Conservation (phyloP, 2,329 filamentous ascomycete genomes). For the Xylariomycetidae sp. region DNA sequence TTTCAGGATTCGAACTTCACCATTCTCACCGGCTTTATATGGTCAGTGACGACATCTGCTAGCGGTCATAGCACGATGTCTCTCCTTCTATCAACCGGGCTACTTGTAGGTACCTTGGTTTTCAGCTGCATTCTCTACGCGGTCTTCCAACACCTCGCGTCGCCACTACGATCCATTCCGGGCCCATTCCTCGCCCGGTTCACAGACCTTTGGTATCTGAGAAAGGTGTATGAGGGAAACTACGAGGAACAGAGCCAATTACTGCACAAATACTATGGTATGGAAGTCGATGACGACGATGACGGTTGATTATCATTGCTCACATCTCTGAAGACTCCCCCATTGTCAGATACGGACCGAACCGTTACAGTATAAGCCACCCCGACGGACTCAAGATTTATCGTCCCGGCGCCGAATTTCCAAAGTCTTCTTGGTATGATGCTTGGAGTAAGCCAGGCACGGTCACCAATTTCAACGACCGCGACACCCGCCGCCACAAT, state of each 20-base stretch:
- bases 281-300: constrained; percentile 21
- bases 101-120: not conserved
- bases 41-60: not conserved
- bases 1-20: not conserved
- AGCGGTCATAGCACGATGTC: not conserved
- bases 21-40: not conserved
- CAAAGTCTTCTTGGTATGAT: constrained; percentile 30
- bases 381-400: constrained; percentile 38
- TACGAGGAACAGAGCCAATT: constrained; percentile 24
- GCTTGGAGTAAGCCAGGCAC: constrained; percentile 16
- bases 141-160: constrained; percentile 4
- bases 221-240: constrained; percentile 16
- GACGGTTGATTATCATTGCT: not conserved
- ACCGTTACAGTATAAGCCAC: constrained; percentile 42
- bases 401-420: constrained; percentile 29
- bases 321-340: constrained; percentile 19
- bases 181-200: constrained; percentile 24
- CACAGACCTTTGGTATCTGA: constrained; percentile 26
- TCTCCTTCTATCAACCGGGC: too few species aligned
- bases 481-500: constrained; percentile 20
- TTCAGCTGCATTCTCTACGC: not conserved
- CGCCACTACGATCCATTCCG: constrained; percentile 20
- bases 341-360: constrained; percentile 42
- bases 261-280: constrained; percentile 28
- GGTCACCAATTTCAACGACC: constrained; percentile 27